phyloP scores from a whole-genome alignment of 2,329 filamentous ascomycete genomes.

The Diplodia corticola region DNA sequence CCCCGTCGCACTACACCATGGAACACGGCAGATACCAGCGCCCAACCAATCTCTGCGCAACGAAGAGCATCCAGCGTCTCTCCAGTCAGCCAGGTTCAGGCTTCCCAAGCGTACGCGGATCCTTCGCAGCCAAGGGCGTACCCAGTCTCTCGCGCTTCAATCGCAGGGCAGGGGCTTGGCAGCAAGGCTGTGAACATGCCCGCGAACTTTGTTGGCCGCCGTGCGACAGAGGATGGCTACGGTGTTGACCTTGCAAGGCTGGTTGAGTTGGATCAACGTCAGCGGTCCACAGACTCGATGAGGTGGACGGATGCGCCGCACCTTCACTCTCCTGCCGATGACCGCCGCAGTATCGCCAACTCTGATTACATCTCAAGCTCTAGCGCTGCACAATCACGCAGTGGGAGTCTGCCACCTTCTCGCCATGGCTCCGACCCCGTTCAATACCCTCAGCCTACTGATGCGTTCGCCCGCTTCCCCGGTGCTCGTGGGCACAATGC shows the following conservation, averaged over 20 bases:
- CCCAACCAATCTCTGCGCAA: constrained; percentile 34
- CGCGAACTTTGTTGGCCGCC: constrained; percentile 34
- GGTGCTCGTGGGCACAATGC: constrained; percentile 48
- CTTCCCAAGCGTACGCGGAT: constrained; percentile 36
- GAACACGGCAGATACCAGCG: constrained; percentile 51
- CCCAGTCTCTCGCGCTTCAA: constrained; percentile 29
- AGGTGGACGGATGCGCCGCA: constrained; percentile 39
- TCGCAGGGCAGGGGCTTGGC: constrained; percentile 30
- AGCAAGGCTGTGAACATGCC: constrained; percentile 33
- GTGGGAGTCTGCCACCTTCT: constrained; percentile 58
- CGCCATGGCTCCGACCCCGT: constrained; percentile 49
- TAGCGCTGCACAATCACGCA: constrained; percentile 52
- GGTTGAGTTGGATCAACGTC: constrained; percentile 32
- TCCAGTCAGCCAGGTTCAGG: constrained; percentile 36
- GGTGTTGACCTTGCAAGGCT: constrained; percentile 34
- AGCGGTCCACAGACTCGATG: constrained; percentile 32
- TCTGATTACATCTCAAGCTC: constrained; percentile 48
- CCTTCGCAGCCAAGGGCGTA: constrained; percentile 30
- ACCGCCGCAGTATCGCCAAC: constrained; percentile 41
- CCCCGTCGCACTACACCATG: constrained; percentile 56
- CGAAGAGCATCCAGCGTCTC: constrained; percentile 39
- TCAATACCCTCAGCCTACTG: constrained; percentile 35
- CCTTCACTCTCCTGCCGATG: constrained; percentile 46
- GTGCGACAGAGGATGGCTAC: constrained; percentile 36
- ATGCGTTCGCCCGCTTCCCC: constrained; percentile 33